Percentiles rank a stretch among this genome's conserved stretches.
Conservation (phyloP, 768 basidiomycete genomes). For the Tricholoma matsutake region DNA sequence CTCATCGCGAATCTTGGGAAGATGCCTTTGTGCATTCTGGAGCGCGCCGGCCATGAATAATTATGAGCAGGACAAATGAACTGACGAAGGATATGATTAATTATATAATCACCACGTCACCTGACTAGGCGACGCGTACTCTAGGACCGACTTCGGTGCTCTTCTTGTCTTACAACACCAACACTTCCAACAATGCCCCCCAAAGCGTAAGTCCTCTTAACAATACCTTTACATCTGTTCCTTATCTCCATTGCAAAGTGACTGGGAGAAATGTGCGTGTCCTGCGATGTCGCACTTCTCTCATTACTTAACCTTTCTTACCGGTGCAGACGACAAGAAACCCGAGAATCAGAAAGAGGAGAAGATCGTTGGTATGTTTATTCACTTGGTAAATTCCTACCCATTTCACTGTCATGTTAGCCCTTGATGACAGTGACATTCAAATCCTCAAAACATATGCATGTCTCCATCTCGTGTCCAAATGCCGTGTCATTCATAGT, state of each 20-base stretch:
- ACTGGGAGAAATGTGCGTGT: conserved; percentile 95
- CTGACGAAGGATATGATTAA: conserved; percentile 1
- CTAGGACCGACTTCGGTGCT: neutral
- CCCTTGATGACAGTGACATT: conserved; percentile 96
- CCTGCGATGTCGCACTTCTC: neutral
- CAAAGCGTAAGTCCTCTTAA: conserved; percentile 71
- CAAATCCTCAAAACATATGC: conserved; percentile 99
- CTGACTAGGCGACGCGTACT: conserved; percentile 4
- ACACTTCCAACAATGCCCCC: conserved; percentile 67
- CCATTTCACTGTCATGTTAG: conserved; percentile 37
- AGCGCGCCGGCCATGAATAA: conserved; percentile 87
- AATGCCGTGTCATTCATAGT: conserved; percentile 2
- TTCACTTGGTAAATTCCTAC: neutral
- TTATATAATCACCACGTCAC: neutral
- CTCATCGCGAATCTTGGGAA: conserved; percentile 88
- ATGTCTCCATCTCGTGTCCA: conserved; percentile 21
- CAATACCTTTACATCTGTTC: conserved; percentile 10
- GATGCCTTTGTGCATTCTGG: conserved; percentile 83
- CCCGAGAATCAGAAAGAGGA: conserved; percentile 85
- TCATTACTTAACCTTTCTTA: conserved; percentile 1
- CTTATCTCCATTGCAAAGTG: conserved; percentile 43
- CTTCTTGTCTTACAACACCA: neutral
- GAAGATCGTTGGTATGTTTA: conserved; percentile 77
- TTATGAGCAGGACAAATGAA: conserved; percentile 8
- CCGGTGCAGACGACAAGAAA: conserved; percentile 77